Percentiles rank a stretch among this genome's conserved stretches.
phyloP scores from a whole-genome alignment of 176 grass and related monocot genomes.

The Triticum timopheevii region DNA sequence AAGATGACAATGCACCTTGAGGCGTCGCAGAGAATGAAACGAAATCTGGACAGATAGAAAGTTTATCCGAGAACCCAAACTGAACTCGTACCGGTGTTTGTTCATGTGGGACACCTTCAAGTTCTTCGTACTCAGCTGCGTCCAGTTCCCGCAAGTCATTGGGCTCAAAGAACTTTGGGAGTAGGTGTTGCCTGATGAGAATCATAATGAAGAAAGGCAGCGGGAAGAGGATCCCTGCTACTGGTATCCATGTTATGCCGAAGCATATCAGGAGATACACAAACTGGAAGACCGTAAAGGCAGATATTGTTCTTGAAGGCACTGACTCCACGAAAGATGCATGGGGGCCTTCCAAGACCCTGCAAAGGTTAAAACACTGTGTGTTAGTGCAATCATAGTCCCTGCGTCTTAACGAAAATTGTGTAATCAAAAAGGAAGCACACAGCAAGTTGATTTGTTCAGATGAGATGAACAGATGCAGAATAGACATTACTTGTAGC shows the following conservation, averaged over 20 bases:
- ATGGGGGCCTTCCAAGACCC: slow-evolving; percentile 86
- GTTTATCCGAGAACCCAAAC: background rate
- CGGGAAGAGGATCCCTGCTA: slow-evolving; percentile 82
- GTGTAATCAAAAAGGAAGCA: background rate
- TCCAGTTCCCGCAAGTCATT: slow-evolving; percentile 66
- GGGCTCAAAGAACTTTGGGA: slow-evolving; percentile 80
- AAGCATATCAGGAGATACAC: slow-evolving; percentile 84
- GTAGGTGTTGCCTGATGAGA: slow-evolving; percentile 65
- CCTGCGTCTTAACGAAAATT: background rate
- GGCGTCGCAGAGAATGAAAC: background rate
- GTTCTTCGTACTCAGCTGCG: slow-evolving; percentile 91
- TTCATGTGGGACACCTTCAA: slow-evolving; percentile 45
- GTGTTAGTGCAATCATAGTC: background rate
- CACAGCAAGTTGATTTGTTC: background rate
- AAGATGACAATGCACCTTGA: background rate
- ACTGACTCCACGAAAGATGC: slow-evolving; percentile 84
- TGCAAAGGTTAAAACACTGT: slow-evolving; percentile 2
- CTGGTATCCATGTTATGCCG: slow-evolving; percentile 91
- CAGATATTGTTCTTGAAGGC: slow-evolving; percentile 43
- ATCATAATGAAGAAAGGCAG: slow-evolving; percentile 93
- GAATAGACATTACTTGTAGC: slow-evolving; percentile 63
- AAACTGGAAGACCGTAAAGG: slow-evolving; percentile 83
- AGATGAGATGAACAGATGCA: background rate
- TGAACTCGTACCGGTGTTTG: slow-evolving; percentile 40
- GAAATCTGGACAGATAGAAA: background rate